Evolutionary conservation across 1,139 yeast species (phyloP), one percentile per base, ranked within the genome.

Genomic region (Yamadazyma trypodendri): DNA sequence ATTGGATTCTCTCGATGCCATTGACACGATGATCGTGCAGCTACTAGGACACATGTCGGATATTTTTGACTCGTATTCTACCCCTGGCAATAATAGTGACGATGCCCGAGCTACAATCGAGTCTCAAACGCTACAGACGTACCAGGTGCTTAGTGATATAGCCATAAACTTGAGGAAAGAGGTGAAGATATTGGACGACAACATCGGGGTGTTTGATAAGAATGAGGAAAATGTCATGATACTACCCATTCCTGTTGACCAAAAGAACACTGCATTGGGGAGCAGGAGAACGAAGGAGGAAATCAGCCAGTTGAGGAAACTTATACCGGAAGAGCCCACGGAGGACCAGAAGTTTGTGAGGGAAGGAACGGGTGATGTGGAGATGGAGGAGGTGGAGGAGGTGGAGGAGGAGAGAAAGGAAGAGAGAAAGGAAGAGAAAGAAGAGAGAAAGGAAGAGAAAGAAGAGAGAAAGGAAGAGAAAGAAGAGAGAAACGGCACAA

Each of bases 231-330:
- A 68, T 12, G 61, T 75, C 11, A 77, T 76, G 68, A 70, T 80
- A 20, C 59, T 79, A 24, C 86, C 87, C 2, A 74, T 80, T 2
- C 67, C 71, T 30, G 78, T 81, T 15, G 81, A 78, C 43, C 82
- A 79, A 49, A 80, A 79, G 60, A 81, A 81, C 35, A 74, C 84
- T 6, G 67, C 68, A 54, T 66, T 79, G 28, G 84, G 84, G 2
- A 61, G 61, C 29, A 64, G 63, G 45, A 76, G 79, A 54, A 55
- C 79, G 37, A 58, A 64, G 13, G 58, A 58, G 12, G 73, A 68
- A 43, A 47, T 69, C 20, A 39, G 42, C 14, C 62, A 62, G 35
- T 51, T 68, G 51, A 47, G 53, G 12, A 41, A 39, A 17, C 46
- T 63, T 25, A 44, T 63, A 11, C 50, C 50, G 10, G 50, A 46